A percentile compares a stretch with the other conserved stretches of the same genome.
phyloP scores from a whole-genome alignment of 768 basidiomycete species.

The Lentinula aciculospora region DNA sequence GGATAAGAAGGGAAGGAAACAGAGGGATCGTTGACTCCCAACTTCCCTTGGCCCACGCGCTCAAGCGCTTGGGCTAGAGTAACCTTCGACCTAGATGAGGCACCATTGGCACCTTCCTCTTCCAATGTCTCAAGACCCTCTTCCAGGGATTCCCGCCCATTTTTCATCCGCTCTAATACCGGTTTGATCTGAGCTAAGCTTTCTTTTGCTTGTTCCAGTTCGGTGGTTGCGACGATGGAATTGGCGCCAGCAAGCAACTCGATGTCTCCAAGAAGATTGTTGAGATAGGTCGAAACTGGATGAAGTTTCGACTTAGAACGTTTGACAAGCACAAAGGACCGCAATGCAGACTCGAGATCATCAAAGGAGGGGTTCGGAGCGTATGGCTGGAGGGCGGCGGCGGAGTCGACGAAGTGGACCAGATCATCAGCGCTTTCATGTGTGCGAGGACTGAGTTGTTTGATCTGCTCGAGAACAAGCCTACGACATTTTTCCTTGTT shows the following conservation, averaged over 20 bases:
- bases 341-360: slow-evolving; percentile 82
- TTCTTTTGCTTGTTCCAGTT: slow-evolving; percentile 64
- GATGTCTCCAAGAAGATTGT: slow-evolving; percentile 84
- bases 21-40: slow-evolving; percentile 43
- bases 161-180: slow-evolving; percentile 83
- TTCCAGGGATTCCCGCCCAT: slow-evolving; percentile 67
- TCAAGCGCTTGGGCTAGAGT: slow-evolving; percentile 68
- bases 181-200: slow-evolving; percentile 71
- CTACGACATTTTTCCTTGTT: slow-evolving; percentile 92
- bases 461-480: slow-evolving; percentile 89
- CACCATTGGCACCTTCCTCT: slow-evolving; percentile 58
- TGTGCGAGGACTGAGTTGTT: slow-evolving; percentile 85
- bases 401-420: slow-evolving; percentile 97
- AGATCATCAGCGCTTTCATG: slow-evolving; percentile 89
- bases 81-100: slow-evolving; percentile 47
- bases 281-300: slow-evolving; percentile 88
- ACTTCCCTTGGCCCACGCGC: slow-evolving; percentile 68
- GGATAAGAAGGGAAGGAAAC: slow-evolving; percentile 74
- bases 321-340: slow-evolving; percentile 94
- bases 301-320: slow-evolving; percentile 94
- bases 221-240: slow-evolving; percentile 75
- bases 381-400: slow-evolving; percentile 61
- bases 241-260: slow-evolving; percentile 85
- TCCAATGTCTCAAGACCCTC: slow-evolving; percentile 75
- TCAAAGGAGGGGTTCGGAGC: slow-evolving; percentile 70